Base-by-base conservation (phyloP, 306 rosid genomes). In the Albizia julibrissin region DNA sequence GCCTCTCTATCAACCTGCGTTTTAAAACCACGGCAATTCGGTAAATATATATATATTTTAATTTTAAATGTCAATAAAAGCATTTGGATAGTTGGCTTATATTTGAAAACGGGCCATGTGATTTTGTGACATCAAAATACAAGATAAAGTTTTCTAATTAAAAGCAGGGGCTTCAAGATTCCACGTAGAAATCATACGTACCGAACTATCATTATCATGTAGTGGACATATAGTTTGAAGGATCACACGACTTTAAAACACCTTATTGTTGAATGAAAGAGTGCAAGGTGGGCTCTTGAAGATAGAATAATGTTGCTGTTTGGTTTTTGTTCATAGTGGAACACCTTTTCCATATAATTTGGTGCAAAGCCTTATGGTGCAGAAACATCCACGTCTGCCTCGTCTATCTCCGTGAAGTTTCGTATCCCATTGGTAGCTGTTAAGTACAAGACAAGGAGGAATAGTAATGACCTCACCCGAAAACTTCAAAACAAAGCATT, bases 311-410 rank as follows among this genome's bases (percentile, higher is more conserved):
- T 29, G 31, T 27, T 50, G 6, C 4, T 47, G 14, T 14, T 47
- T 47, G 46, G 19, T 19, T 33, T 27, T 74, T 31, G 34, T 39
- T 50, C 46, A 22, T 10, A 74, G 78, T 33, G 66, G 46, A 74
- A 74, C 31, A 19, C 66, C 29, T 74, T 74, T 50, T 74, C 13
- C 46, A 10, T 39, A 39, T 21, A 29, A 69, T 52, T 73, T 29
- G 46, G 15, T 5, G 66, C 3, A 27, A 37, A 37, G 6, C n/a
- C 46, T 33, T 4, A 6, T 50, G 66, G 56, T 3, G 6, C 5
- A 49, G 43, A 50, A 73, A 8, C 77, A 73, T 73, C 44, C 62
- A 73, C 77, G 77, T 72, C 77, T 11, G 5, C 13, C 26, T 24
- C 77, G 77, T 72, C 77, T 5, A 10, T n/a, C 26, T 24, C 37